Conservation (phyloP, 805 yeast species). For the Cyberlindnera euphorbiiphila region DNA sequence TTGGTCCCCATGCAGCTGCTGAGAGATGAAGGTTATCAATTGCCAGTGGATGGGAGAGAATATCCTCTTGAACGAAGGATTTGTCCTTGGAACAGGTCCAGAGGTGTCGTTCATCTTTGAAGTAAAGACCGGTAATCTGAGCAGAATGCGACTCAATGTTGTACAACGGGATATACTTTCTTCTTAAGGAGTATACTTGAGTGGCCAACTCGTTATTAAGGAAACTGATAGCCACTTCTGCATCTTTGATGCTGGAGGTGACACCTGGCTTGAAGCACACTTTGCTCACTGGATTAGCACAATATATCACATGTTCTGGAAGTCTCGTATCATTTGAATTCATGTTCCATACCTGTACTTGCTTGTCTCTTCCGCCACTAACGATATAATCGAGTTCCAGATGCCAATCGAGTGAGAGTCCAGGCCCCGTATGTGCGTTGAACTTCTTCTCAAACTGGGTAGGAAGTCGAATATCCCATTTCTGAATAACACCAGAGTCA, state of each 20-base stretch:
- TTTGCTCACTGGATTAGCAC: slow-evolving; percentile 76
- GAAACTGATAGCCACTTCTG: slow-evolving; percentile 72
- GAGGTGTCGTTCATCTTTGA: slow-evolving; percentile 43
- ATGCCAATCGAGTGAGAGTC: slow-evolving; percentile 83
- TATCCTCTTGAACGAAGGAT: slow-evolving; percentile 44
- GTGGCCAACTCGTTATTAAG: slow-evolving; percentile 64
- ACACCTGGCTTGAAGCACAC: slow-evolving; percentile 60
- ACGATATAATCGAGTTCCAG: slow-evolving; percentile 75
- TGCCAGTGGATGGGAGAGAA: slow-evolving; percentile 38
- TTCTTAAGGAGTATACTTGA: slow-evolving; percentile 62
- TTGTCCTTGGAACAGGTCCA: slow-evolving; percentile 53
- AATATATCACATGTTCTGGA: slow-evolving; percentile 70
- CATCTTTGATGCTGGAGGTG: slow-evolving; percentile 41
- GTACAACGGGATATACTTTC: slow-evolving; percentile 69
- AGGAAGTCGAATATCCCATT: slow-evolving; percentile 81
- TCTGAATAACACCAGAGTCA: slow-evolving; percentile 84
- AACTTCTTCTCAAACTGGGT: slow-evolving; percentile 60
- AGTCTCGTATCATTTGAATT: slow-evolving; percentile 33
- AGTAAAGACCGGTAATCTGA: slow-evolving; percentile 53
- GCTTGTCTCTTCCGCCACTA: slow-evolving; percentile 91
- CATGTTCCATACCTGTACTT: slow-evolving; percentile 73
- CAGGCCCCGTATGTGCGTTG: slow-evolving; percentile 91
- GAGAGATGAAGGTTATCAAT: slow-evolving; percentile 49
- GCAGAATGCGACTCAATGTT: slow-evolving; percentile 46
- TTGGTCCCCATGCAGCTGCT: slow-evolving; percentile 57